Base-by-base conservation (phyloP, 306 rosid species). In the Dryas drummondii region DNA sequence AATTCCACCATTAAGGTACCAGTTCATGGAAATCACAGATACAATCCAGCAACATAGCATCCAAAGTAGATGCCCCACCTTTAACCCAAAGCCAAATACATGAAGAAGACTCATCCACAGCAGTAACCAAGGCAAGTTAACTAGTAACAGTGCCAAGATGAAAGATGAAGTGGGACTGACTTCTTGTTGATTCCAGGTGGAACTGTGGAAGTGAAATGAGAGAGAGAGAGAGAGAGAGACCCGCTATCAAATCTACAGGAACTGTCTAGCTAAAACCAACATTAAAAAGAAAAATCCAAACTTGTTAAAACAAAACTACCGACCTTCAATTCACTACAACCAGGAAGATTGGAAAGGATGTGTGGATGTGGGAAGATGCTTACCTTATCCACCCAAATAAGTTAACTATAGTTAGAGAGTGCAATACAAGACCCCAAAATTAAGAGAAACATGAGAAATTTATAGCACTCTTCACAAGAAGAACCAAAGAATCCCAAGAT, bases 61-160 rank as follows among this genome's bases (percentile, higher is more conserved):
- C 93, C 78, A 92, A 80, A 91, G 76, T 45, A 91, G 88, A 90
- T 87, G 97, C 85, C 96, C 97, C 86, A 87, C 87, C 77, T 88
- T 90, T 63, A 88, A 84, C 68, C 91, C 87, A 81, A 90, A 91
- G 77, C 90, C 99, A 83, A 87, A 87, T 26, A 94, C 90, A 92
- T 82, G 88, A 74, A 90, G 80, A 79, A 90, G 80, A 82, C 93
- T 88, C 97, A 94, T 90, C 91, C 85, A 90, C 88, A 64, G 81
- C 84, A 82, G 85, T 79, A 84, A 75, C 84, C 87, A 85, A 83
- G 86, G 79, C 83, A 89, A 70, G 80, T 48, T 81, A 82, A 81
- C 85, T 16, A 52, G 62, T 67, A 76, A 83, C 85, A 83, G 87
- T 86, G 69, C 77, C 82, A 83, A 72, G 50, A 11, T 55, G 85